phyloP scores from a whole-genome alignment of 495 filamentous ascomycete genomes.

The Penicillium canariense region DNA sequence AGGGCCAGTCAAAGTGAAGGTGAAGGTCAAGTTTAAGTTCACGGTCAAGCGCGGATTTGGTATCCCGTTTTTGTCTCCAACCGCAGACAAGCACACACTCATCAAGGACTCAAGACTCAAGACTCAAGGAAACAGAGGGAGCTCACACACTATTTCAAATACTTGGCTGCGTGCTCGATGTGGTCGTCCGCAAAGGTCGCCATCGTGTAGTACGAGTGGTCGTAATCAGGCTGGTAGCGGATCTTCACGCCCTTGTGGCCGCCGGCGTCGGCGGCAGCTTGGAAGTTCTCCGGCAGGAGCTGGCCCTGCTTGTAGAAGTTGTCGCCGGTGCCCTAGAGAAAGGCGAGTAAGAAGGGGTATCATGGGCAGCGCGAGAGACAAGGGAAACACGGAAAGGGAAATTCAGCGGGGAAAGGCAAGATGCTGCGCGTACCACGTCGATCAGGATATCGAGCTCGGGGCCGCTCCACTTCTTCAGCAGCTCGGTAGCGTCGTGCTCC shows the following conservation, averaged over 20 bases:
- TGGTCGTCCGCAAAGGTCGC: slow-evolving; percentile 86
- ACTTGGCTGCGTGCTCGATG: slow-evolving; percentile 85
- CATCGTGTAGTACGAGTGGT: slow-evolving; percentile 96
- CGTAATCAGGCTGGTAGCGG: slow-evolving; percentile 88
- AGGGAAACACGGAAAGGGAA: too few species aligned
- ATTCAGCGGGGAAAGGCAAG: neutral
- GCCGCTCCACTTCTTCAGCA: slow-evolving; percentile 68
- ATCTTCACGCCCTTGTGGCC: slow-evolving; percentile 65
- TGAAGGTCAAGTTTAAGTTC: neutral
- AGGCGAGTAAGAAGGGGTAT: too few species aligned
- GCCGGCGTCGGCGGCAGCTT: slow-evolving; percentile 68
- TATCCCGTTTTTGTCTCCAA: slow-evolving; percentile 5
- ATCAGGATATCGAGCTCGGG: slow-evolving; percentile 71
- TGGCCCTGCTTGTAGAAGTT: slow-evolving; percentile 94
- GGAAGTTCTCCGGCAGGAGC: slow-evolving; percentile 90
- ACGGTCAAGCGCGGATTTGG: neutral
- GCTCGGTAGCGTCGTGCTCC: slow-evolving; percentile 88
- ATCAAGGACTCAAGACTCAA: too few species aligned
- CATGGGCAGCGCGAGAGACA: too few species aligned
- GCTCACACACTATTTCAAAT: slow-evolving; percentile 58
- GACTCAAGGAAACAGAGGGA: slow-evolving; percentile 12
- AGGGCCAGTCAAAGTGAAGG: neutral
- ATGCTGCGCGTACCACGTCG: slow-evolving; percentile 62
- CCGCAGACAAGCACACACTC: too few species aligned
- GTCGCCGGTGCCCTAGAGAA: slow-evolving; percentile 73